Conservation (phyloP, 768 basidiomycete genomes). For the Lactarius tabidus region DNA sequence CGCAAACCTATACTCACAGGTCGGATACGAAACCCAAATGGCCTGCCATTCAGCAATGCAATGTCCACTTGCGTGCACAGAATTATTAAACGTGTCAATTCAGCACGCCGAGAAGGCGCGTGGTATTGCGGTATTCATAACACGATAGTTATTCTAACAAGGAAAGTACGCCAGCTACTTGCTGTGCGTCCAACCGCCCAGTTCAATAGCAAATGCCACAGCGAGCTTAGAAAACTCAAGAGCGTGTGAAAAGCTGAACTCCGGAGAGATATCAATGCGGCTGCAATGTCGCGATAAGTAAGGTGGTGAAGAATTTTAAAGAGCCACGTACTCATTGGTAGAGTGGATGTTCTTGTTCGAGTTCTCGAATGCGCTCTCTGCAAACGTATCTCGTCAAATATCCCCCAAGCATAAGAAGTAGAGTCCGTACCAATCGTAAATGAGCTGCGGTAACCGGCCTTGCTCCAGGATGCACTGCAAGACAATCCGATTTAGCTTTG, state of each 20-base stretch:
- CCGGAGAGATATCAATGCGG: slow-evolving; percentile 78
- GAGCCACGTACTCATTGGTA: slow-evolving; percentile 62
- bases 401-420: slow-evolving; percentile 2
- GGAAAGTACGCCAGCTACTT: slow-evolving; percentile 17
- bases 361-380: slow-evolving; percentile 68
- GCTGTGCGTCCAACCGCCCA: slow-evolving; percentile 41
- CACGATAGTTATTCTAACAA: not conserved
- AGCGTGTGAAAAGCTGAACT: slow-evolving; percentile 92
- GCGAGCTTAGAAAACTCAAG: slow-evolving; percentile 58
- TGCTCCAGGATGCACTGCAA: slow-evolving; percentile 73
- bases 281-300: slow-evolving; percentile 38
- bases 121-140: not conserved
- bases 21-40: not conserved
- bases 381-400: slow-evolving; percentile 15
- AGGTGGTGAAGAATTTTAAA: slow-evolving; percentile 8
- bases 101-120: not conserved
- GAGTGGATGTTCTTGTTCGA: slow-evolving; percentile 84
- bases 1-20: too few relatives aligned
- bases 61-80: not conserved
- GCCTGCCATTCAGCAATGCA: not conserved
- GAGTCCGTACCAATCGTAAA: slow-evolving; percentile 70
- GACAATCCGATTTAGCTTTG: slow-evolving; percentile 28
- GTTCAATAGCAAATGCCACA: slow-evolving; percentile 48
- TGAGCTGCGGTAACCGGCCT: slow-evolving; percentile 79
- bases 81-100: not conserved